phyloP scores from a whole-genome alignment of 495 filamentous ascomycete genomes.

The Penicillium cataractarum region DNA sequence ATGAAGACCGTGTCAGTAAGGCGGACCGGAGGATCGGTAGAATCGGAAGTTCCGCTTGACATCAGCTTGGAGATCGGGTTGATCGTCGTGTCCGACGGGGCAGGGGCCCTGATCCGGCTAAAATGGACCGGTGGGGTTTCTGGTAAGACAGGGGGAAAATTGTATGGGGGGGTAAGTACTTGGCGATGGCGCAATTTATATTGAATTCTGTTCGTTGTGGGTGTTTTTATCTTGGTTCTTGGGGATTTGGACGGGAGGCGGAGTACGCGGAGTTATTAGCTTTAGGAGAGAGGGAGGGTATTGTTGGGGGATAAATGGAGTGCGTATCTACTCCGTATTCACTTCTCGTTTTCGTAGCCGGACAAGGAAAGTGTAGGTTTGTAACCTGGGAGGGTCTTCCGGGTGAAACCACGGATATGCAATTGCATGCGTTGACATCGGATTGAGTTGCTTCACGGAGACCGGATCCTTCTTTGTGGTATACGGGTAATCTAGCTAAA shows the following conservation, averaged over 20 bases:
- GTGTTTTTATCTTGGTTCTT: not conserved
- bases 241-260: not conserved
- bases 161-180: not conserved
- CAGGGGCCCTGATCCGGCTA: not conserved
- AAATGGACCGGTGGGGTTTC: not conserved
- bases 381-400: not conserved
- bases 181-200: slow-evolving; percentile 1
- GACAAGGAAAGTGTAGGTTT: not conserved
- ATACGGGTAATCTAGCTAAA: not conserved
- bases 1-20: not conserved
- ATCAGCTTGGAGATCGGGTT: slow-evolving; percentile 3
- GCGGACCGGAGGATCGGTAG: slow-evolving; percentile 23
- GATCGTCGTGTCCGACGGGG: slow-evolving; percentile 16
- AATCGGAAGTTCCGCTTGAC: slow-evolving; percentile 27
- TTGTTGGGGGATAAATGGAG: not conserved
- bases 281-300: not conserved
- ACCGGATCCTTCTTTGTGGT: not conserved
- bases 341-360: not conserved
- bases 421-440: not conserved
- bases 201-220: not conserved
- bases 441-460: not conserved
- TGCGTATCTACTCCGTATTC: not conserved
- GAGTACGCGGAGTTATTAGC: not conserved
- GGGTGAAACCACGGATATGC: too few species aligned
- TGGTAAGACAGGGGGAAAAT: not conserved